Evolutionary conservation across 2,329 filamentous ascomycete genomes (phyloP).

Genomic region (Periconia digitata): DNA sequence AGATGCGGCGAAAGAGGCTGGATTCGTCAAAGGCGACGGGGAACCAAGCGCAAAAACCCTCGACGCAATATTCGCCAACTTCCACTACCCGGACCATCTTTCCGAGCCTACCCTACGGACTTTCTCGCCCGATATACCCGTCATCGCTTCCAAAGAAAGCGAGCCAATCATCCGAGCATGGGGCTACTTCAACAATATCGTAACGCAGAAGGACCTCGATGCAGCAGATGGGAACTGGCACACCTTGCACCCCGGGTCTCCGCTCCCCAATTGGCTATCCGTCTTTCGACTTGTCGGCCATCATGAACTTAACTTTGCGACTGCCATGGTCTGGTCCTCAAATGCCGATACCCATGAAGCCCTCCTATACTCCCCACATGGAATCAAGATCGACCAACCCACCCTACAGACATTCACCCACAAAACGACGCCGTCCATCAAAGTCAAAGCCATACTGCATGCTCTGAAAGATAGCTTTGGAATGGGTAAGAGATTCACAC

Average conservation of each 20-base stretch:
- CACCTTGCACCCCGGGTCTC: neutral
- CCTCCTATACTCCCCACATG: constrained; percentile 9
- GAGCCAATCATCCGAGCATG: neutral
- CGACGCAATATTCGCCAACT: constrained; percentile 6
- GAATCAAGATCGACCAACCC: constrained; percentile 5
- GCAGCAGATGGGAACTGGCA: neutral
- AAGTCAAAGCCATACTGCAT: constrained; percentile 6
- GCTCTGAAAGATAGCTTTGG: constrained; percentile 9
- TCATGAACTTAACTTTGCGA: constrained; percentile 11
- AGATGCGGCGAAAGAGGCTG: neutral
- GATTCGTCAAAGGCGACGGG: neutral
- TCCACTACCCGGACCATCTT: constrained; percentile 8
- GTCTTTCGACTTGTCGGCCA: constrained; percentile 8
- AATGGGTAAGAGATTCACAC: constrained; percentile 6
- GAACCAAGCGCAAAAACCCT: neutral
- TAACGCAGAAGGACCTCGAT: neutral
- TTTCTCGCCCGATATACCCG: constrained; percentile 2
- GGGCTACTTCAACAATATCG: neutral
- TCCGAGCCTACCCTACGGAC: constrained; percentile 6
- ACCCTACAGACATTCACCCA: constrained; percentile 9
- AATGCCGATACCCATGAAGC: constrained; percentile 9
- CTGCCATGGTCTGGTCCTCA: constrained; percentile 1
- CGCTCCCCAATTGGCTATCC: constrained; percentile 7
- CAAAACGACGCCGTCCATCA: neutral
- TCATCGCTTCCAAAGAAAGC: constrained; percentile 1